These are phyloP conservation scores for Pseudognaphalium luteoalbum DNA, from an alignment of 129 eudicot genomes.

Conservation along the genomic window DNA sequence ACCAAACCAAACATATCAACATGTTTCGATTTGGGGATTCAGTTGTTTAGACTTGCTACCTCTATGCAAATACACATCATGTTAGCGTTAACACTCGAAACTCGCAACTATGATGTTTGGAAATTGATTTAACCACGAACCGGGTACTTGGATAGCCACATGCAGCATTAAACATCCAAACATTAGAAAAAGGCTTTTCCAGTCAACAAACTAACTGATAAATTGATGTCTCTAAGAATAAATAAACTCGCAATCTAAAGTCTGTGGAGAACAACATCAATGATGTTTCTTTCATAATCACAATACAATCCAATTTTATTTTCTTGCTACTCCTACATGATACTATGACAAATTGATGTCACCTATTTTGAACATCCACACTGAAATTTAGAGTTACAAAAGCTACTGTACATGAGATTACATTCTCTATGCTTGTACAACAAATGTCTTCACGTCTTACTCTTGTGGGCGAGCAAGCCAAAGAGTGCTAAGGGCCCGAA, in stretches of 20 bases:
- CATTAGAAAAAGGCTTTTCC: neutral
- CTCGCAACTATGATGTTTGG: no score
- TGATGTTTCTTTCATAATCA: slow-evolving; percentile 25
- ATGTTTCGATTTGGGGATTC: no score
- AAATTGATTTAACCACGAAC: no score
- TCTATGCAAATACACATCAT: no score
- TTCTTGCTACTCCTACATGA: slow-evolving; percentile 34
- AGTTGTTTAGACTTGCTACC: no score
- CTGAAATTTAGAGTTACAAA: slow-evolving; percentile 31
- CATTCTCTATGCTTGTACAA: slow-evolving; percentile 23
- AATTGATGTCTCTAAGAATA: slow-evolving; percentile 5
- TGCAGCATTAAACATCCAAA: neutral
- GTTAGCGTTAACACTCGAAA: no score
- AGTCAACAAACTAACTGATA: neutral
- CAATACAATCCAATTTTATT: slow-evolving; percentile 38
- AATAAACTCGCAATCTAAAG: slow-evolving; percentile 2
- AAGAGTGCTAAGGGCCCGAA: slow-evolving; percentile 90
- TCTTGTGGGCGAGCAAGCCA: slow-evolving; percentile 98
- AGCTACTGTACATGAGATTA: slow-evolving; percentile 40
- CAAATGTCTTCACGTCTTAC: slow-evolving; percentile 14
- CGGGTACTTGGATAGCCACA: neutral
- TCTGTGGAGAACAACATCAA: slow-evolving; percentile 13
- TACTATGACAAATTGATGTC: slow-evolving; percentile 20
- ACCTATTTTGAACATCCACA: slow-evolving; percentile 39
- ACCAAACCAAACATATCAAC: no score